Evolutionary conservation across 441 rosid genomes (phyloP), one percentile per base, ranked within the genome.

Genomic region (Dalechampia spathulata): DNA sequence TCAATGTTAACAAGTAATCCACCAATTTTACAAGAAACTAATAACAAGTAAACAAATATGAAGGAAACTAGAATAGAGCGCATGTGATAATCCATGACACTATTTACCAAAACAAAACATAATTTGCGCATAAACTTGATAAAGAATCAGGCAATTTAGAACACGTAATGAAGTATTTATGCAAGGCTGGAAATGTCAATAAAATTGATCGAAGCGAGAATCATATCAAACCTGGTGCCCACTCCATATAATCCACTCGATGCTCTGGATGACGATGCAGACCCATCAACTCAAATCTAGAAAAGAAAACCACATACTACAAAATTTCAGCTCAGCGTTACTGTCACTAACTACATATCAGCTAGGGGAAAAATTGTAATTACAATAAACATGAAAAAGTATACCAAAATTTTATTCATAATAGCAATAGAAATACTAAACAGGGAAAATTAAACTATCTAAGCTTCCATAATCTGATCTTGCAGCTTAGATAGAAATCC

Each of bases 231-330:
- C 99, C 99, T 85, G 99, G 97, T 71, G 92, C 99, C 97, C 99
- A 89, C 37, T 93, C 97, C 95, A 93, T 78, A 60, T 73, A 85
- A 63, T 93, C 99, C 61, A 80, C 83, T 36, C 99, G 82, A 70
- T 93, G 99, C 68, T 93, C 96, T 66, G 78, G 73, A 64, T 93
- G 85, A 15, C 99, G 82, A 75, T 87, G 99, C 78, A 82, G 73
- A 27, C 97, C 97, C 60, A 87, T 47, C 47, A 86, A 72, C 77
- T 92, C 92, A 75, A 75, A 89, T 36, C 93, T 86, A 70, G 41
- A 55, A 7, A 28, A 42, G 43, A 45, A 67, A 50, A 62, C n/a
- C 42, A 61, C 23, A 25, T 28, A 47, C 16, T 45, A 62, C 25
- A 30, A 4, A 3, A 30, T 30, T 30, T 30, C 34, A 30, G 8